Conservation (phyloP, 169 alveolate genomes). For the Pseudocohnilembus persalinus region DNA sequence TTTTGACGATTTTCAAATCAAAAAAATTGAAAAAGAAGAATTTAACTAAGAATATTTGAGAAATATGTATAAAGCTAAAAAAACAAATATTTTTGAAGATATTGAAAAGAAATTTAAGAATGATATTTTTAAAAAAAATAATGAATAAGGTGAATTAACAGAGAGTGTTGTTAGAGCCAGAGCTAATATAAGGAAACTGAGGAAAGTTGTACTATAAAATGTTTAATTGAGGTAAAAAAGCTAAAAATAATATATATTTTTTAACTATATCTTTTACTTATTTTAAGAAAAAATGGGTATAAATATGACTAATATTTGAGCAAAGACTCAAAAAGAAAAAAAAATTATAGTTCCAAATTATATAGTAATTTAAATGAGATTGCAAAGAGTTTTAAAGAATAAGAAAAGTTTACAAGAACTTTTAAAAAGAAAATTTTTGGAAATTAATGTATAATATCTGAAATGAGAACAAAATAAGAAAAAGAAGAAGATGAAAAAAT, state of each 20-base stretch:
- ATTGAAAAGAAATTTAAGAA: too few relatives aligned
- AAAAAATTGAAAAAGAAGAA: too few relatives aligned
- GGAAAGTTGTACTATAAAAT: neutral
- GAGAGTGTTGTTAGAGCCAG: too few relatives aligned
- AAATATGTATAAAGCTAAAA: too few relatives aligned
- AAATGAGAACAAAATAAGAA: neutral
- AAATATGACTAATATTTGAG: neutral
- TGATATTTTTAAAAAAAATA: too few relatives aligned
- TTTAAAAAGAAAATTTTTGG: neutral
- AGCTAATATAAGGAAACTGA: neutral
- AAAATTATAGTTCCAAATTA: neutral
- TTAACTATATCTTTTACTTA: too few relatives aligned
- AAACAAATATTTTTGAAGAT: too few relatives aligned
- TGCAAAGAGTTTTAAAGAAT: neutral
- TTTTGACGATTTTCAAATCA: too few relatives aligned
- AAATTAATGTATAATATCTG: neutral
- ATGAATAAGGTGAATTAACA: too few relatives aligned
- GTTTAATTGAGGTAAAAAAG: neutral
- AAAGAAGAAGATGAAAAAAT: neutral
- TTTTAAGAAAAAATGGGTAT: neutral
- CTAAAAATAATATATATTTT: too few relatives aligned
- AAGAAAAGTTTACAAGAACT: neutral
- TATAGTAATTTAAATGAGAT: neutral
- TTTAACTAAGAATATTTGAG: too few relatives aligned
- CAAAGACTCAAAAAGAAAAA: too few relatives aligned